These are phyloP conservation scores for Raffaelea ambrosiae DNA, from an alignment of 2,329 filamentous ascomycete species.

Conservation along the genomic window DNA sequence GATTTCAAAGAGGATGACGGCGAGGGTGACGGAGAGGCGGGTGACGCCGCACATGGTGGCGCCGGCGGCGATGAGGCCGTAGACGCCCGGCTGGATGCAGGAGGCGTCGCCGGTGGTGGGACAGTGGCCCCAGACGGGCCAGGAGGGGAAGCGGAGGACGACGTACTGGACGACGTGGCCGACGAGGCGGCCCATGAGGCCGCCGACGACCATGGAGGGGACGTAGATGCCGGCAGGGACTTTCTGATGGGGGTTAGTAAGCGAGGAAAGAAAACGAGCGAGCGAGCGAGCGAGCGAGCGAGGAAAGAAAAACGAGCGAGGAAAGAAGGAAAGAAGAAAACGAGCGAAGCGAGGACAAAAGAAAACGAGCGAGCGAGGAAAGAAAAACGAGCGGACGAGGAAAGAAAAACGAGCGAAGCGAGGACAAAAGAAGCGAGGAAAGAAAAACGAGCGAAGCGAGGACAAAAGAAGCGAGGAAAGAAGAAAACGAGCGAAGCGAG, in stretches of 20 bases:
- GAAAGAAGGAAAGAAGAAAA: background rate
- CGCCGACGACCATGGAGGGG: slow-evolving; percentile 96
- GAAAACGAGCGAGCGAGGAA: background rate
- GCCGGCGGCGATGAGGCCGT: slow-evolving; percentile 87
- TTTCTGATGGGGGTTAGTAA: slow-evolving; percentile 43
- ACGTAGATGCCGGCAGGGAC: slow-evolving; percentile 96
- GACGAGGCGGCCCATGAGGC: slow-evolving; percentile 78
- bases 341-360: too few relatives aligned
- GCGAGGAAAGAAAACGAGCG: background rate
- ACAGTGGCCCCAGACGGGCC: slow-evolving; percentile 67
- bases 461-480: too few relatives aligned
- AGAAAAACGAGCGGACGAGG: too few relatives aligned
- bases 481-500: background rate
- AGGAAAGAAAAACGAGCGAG: background rate
- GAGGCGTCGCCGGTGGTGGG: slow-evolving; percentile 61
- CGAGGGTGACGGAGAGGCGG: slow-evolving; percentile 82
- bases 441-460: background rate
- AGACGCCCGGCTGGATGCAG: slow-evolving; percentile 94
- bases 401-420: background rate
- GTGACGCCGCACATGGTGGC: slow-evolving; percentile 98
- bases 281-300: background rate
- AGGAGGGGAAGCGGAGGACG: slow-evolving; percentile 64
- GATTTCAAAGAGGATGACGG: slow-evolving; percentile 91
- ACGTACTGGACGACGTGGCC: slow-evolving; percentile 80
- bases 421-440: slow-evolving; percentile 16